These are phyloP conservation scores for Chlorella sorokiniana DNA, from an alignment of 139 green algal genomes.

Conservation along the genomic window DNA sequence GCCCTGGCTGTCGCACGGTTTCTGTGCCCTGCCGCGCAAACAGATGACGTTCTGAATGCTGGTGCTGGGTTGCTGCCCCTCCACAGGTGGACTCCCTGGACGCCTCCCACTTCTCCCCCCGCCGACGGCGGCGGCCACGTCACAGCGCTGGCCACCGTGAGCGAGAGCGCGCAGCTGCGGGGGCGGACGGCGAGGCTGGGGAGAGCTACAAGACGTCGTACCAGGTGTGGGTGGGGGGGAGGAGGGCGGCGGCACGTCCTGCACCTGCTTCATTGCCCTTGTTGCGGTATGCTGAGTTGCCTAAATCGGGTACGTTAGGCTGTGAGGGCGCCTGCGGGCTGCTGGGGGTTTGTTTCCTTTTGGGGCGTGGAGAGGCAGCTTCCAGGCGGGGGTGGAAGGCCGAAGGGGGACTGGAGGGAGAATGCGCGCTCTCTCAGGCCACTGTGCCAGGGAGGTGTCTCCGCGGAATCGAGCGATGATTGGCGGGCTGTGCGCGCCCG, in stretches of 20 bases:
- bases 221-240: neutral
- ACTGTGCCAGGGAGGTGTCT: neutral
- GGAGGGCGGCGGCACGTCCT: neutral
- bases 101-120: neutral
- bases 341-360: too few relatives aligned
- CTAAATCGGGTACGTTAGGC: too few relatives aligned
- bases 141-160: conserved; percentile 31
- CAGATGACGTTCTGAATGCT: neutral
- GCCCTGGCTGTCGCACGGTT: neutral
- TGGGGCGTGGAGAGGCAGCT: too few relatives aligned
- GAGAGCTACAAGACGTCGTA: conserved; percentile 44
- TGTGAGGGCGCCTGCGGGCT: too few relatives aligned
- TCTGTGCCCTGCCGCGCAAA: neutral
- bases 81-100: neutral
- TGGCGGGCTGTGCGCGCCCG: neutral
- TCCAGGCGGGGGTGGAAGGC: too few relatives aligned
- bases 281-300: too few relatives aligned
- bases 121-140: neutral
- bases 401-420: too few relatives aligned
- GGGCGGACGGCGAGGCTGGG: conserved; percentile 37
- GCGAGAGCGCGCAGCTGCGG: conserved; percentile 43
- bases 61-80: neutral
- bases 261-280: neutral
- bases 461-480: neutral
- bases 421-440: too few relatives aligned